Evolutionary conservation across 1,284 basidiomycete species (phyloP), one percentile per base, ranked within the genome.

Genomic region (Cryptococcus wingfieldii): DNA sequence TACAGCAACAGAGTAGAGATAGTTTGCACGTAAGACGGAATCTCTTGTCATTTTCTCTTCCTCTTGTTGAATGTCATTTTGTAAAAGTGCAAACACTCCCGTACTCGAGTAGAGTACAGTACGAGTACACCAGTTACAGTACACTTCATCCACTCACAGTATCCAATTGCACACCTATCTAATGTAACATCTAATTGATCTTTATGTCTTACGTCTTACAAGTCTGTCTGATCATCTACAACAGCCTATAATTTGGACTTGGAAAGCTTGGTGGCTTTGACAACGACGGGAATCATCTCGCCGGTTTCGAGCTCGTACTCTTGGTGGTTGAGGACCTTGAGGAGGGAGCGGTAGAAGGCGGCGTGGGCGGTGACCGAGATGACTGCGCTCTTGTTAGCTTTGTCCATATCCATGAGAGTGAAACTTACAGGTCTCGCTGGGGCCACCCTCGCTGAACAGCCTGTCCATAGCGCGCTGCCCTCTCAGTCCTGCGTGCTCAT

Each of bases 381-480:
- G 62, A 71, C 78, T 75, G 64, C 18, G 38, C 50, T 27, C 12
- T 23, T 5, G 12, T 18, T 23, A 49, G 19, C 2, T 27, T 4
- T 38, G 41, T 13, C 34, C 28, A 27, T 25, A 23, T 6, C 28
- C 38, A 45, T 2, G 25, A 7, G 43, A 7, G 9, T 6, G 28
- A 16, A 34, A 10, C 31, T 12, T n/a, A 42, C 16, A 42, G 39
- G 7, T 16, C 7, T 46, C 25, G 23, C 18, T 7, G 9, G 44
- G 19, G 16, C 44, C 44, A 46, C 9, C 18, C 23, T 19, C 25
- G 16, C 7, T 9, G 16, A 19, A 23, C 19, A 46, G 44, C 57
- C 71, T 74, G 67, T 89, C 85, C 43, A 93, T 72, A 0, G 86
- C 84, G 56, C 63, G 68, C 72, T 53, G 84, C 82, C 74, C 66